These are phyloP conservation scores for Citrus glauca DNA, from an alignment of 345 rosid genomes.

Conservation along the genomic window DNA sequence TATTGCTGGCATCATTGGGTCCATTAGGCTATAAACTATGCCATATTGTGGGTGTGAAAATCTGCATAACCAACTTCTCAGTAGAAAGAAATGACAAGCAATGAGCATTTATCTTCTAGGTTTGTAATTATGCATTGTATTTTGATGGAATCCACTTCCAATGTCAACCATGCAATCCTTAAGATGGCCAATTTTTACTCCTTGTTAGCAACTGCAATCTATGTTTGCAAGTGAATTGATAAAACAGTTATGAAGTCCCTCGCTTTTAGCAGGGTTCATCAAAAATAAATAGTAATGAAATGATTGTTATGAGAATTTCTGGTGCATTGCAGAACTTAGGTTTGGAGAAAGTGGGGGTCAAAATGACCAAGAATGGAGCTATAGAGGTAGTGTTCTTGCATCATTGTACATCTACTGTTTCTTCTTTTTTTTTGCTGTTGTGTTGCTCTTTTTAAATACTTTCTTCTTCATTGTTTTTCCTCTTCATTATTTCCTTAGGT, in stretches of 20 bases:
- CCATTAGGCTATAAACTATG: neutral
- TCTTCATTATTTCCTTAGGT: conserved; percentile 47
- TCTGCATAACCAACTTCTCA: neutral
- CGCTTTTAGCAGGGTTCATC: no score
- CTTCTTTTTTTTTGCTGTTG: neutral
- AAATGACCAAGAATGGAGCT: conserved; percentile 74
- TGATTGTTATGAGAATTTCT: conserved; percentile 16
- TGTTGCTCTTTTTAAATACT: neutral
- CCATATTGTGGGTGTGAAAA: neutral
- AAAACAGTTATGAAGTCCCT: conserved; percentile 2
- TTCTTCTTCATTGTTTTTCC: conserved; percentile 11
- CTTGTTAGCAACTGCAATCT: neutral
- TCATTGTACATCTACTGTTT: conserved; percentile 8
- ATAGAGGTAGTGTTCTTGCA: conserved; percentile 55
- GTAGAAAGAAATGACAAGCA: neutral
- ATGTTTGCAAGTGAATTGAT: neutral
- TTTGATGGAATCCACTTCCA: neutral
- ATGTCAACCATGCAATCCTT: neutral
- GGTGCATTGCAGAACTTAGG: conserved; percentile 75
- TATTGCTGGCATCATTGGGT: neutral
- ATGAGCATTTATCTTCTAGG: neutral
- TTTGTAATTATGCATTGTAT: neutral
- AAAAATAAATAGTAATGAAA: neutral
- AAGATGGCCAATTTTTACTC: neutral
- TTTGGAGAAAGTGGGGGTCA: conserved; percentile 72